Evolutionary conservation across 192 early-diverging fungal species (phyloP).

Genomic region (Podila horticola): DNA sequence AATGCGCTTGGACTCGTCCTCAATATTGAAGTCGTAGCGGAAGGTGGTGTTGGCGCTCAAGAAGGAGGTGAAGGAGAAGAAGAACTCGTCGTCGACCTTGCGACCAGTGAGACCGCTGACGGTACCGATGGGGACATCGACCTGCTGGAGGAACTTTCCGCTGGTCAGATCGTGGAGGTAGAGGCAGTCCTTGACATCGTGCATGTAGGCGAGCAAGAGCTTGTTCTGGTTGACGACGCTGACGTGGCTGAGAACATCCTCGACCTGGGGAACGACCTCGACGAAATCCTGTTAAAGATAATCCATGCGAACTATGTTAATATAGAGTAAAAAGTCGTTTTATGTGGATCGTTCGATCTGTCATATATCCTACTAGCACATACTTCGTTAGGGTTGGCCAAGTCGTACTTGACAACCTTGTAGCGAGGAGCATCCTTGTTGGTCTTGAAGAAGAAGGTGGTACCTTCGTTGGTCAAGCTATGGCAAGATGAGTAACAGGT

Average conservation of each 20-base stretch:
- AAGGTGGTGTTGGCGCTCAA: constrained; percentile 68
- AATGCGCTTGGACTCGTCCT: constrained; percentile 26
- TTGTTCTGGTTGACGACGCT: constrained; percentile 64
- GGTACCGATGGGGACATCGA: constrained; percentile 63
- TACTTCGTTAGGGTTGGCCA: constrained; percentile 61
- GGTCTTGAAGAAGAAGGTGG: constrained; percentile 70
- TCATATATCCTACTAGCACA: not conserved
- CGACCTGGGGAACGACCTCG: constrained; percentile 67
- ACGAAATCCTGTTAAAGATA: constrained; percentile 55
- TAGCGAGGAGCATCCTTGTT: constrained; percentile 68
- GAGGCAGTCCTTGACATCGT: constrained; percentile 68
- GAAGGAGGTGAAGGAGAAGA: constrained; percentile 66
- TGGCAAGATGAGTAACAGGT: not conserved
- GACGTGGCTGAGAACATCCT: constrained; percentile 57
- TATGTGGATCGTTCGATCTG: not conserved
- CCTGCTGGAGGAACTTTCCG: constrained; percentile 49
- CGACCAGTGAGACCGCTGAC: constrained; percentile 47
- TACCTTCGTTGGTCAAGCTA: constrained; percentile 67
- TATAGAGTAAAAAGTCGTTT: not conserved
- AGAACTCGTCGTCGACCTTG: constrained; percentile 61
- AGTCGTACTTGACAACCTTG: constrained; percentile 70
- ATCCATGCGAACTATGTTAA: not conserved
- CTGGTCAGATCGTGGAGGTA: constrained; percentile 57
- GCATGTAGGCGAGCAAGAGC: constrained; percentile 67
- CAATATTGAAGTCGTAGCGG: constrained; percentile 62